phyloP scores from a whole-genome alignment of 176 grass and related monocot species.

The Carex pumila region DNA sequence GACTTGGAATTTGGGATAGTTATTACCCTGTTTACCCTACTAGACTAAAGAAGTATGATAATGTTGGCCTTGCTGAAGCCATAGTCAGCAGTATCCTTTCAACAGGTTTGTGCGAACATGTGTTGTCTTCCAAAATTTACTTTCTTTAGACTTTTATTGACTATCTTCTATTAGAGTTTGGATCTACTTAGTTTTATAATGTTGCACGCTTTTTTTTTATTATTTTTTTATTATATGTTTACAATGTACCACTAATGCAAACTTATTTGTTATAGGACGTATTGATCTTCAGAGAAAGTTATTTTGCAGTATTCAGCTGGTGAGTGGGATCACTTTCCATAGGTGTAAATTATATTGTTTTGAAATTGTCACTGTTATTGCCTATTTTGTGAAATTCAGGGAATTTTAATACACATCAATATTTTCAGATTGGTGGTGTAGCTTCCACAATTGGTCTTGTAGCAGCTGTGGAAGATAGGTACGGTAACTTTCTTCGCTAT shows the following conservation, averaged over 20 bases:
- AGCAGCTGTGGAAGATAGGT: slow-evolving; percentile 83
- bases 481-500: not conserved
- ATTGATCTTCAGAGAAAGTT: slow-evolving; percentile 93
- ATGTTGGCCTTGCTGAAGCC: slow-evolving; percentile 73
- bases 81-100: slow-evolving; percentile 87
- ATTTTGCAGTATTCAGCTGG: slow-evolving; percentile 97
- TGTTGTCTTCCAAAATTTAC: slow-evolving; percentile 10
- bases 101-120: slow-evolving; percentile 50
- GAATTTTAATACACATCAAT: not conserved
- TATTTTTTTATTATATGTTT: not conserved
- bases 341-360: slow-evolving; percentile 13
- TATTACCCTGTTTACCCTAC: slow-evolving; percentile 55
- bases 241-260: not conserved
- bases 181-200: not conserved
- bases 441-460: slow-evolving; percentile 75
- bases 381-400: not conserved
- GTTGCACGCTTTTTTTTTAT: not conserved
- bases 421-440: slow-evolving; percentile 73
- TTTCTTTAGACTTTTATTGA: not conserved
- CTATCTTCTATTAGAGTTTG: not conserved
- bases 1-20: slow-evolving; percentile 75
- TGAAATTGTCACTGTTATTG: not conserved
- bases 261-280: slow-evolving; percentile 48
- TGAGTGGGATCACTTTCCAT: slow-evolving; percentile 8
- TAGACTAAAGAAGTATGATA: slow-evolving; percentile 85